Percentiles rank a stretch among this genome's conserved stretches.
These are phyloP conservation scores for Candida ipomoeae DNA, from an alignment of 805 yeast species.

Conservation along the genomic window DNA sequence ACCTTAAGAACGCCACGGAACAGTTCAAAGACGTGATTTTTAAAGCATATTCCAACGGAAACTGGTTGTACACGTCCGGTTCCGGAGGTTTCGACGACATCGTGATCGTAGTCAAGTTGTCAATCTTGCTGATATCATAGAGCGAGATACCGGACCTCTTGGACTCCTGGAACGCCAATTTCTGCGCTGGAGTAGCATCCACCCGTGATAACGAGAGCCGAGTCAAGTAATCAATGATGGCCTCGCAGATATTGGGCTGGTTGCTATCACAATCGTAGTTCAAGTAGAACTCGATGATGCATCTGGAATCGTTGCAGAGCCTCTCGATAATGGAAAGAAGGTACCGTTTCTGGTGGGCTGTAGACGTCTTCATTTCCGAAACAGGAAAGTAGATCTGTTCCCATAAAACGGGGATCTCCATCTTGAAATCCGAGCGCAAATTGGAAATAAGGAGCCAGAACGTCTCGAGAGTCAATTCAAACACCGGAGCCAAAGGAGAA, in stretches of 20 bases:
- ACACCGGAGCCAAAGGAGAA: conserved; percentile 84
- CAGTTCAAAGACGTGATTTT: conserved; percentile 78
- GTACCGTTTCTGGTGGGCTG: conserved; percentile 89
- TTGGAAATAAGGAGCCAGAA: conserved; percentile 86
- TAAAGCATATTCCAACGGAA: conserved; percentile 79
- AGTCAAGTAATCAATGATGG: conserved; percentile 72
- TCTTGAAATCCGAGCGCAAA: conserved; percentile 80
- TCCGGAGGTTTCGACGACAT: conserved; percentile 53
- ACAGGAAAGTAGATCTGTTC: conserved; percentile 93
- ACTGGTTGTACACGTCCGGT: conserved; percentile 48
- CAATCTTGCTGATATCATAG: conserved; percentile 68
- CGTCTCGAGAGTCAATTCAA: conserved; percentile 86
- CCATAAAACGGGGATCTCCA: conserved; percentile 90
- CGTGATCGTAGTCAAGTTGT: conserved; percentile 69
- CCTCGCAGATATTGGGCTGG: conserved; percentile 82
- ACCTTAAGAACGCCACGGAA: conserved; percentile 74
- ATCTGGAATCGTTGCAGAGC: conserved; percentile 82
- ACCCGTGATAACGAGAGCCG: conserved; percentile 66
- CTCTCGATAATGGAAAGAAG: conserved; percentile 76
- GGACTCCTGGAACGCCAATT: conserved; percentile 41
- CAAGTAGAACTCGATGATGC: conserved; percentile 85
- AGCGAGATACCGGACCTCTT: conserved; percentile 58
- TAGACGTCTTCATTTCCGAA: conserved; percentile 85
- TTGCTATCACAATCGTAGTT: conserved; percentile 90
- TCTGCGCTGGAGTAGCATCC: conserved; percentile 67